A percentile compares a stretch with the other conserved stretches of the same genome.
Evolutionary conservation across 192 early-diverging fungal species (phyloP).

Genomic region (Backusella tarrabulga): DNA sequence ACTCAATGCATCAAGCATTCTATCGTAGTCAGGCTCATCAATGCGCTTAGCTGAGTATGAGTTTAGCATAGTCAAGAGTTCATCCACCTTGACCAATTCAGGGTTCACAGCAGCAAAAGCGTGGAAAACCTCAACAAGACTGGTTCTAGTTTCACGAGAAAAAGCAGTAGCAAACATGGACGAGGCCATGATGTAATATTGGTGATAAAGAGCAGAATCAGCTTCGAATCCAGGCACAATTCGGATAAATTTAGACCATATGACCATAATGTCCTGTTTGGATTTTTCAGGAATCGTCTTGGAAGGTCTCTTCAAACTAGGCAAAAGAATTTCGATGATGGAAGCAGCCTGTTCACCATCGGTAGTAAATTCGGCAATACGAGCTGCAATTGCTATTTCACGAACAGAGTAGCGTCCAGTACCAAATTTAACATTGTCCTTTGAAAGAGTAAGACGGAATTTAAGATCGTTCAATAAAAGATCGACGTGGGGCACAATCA

Average conservation of each 20-base stretch:
- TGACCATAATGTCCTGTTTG: slow-evolving; percentile 82
- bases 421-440: slow-evolving; percentile 46
- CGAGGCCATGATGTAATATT: slow-evolving; percentile 67
- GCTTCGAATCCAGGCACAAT: slow-evolving; percentile 58
- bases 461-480: slow-evolving; percentile 59
- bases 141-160: slow-evolving; percentile 58
- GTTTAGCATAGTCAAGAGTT: slow-evolving; percentile 75
- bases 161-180: slow-evolving; percentile 70
- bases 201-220: slow-evolving; percentile 40
- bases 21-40: slow-evolving; percentile 88
- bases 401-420: slow-evolving; percentile 59
- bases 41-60: slow-evolving; percentile 69
- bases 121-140: slow-evolving; percentile 61
- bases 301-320: slow-evolving; percentile 72
- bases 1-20: slow-evolving; percentile 74
- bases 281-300: slow-evolving; percentile 72
- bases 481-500: slow-evolving; percentile 57
- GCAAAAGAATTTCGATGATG: slow-evolving; percentile 79
- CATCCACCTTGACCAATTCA: slow-evolving; percentile 47
- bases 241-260: slow-evolving; percentile 77
- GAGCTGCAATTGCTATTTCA: slow-evolving; percentile 78
- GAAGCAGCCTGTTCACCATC: slow-evolving; percentile 62
- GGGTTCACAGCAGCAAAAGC: slow-evolving; percentile 63
- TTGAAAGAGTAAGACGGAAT: slow-evolving; percentile 44
- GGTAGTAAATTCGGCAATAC: slow-evolving; percentile 71